phyloP scores from a whole-genome alignment of 2,329 filamentous ascomycete genomes.

The Fusarium sp. region DNA sequence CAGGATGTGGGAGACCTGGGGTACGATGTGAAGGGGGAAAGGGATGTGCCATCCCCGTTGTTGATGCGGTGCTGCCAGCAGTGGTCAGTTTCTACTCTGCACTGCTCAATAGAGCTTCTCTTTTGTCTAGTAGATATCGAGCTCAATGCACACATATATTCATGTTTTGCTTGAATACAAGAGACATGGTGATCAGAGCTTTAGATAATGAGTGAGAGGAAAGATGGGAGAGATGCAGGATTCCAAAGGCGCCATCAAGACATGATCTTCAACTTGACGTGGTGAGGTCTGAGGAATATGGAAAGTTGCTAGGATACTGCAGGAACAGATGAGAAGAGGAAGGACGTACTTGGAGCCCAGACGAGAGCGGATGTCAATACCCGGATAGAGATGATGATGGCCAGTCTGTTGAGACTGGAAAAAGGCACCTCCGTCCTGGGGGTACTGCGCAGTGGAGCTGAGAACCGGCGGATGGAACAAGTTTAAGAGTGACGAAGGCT shows the following conservation, averaged over 20 bases:
- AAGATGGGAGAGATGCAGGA: neutral
- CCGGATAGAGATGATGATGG: conserved; percentile 61
- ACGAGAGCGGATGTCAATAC: conserved; percentile 67
- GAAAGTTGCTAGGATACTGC: conserved; percentile 8
- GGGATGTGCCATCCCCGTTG: conserved; percentile 70
- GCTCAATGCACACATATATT: conserved; percentile 15
- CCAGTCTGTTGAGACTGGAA: conserved; percentile 60
- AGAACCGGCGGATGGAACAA: conserved; percentile 66
- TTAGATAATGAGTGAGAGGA: neutral
- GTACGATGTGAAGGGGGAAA: conserved; percentile 60
- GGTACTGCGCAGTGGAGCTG: conserved; percentile 62
- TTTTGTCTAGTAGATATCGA: conserved; percentile 15
- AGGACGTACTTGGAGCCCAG: conserved; percentile 67
- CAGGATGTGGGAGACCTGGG: conserved; percentile 66
- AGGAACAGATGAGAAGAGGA: conserved; percentile 7
- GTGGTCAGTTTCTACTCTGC: conserved; percentile 42
- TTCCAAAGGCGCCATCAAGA: conserved; percentile 7
- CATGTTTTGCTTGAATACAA: neutral
- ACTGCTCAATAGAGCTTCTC: conserved; percentile 14
- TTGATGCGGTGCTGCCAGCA: conserved; percentile 61
- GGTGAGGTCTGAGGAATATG: conserved; percentile 10
- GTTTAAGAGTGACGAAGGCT: conserved; percentile 64
- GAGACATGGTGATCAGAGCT: neutral
- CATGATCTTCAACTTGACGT: conserved; percentile 2
- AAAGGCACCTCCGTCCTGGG: conserved; percentile 64